phyloP scores from a whole-genome alignment of 495 filamentous ascomycete species.

The Penicillium psychrofluorescens region DNA sequence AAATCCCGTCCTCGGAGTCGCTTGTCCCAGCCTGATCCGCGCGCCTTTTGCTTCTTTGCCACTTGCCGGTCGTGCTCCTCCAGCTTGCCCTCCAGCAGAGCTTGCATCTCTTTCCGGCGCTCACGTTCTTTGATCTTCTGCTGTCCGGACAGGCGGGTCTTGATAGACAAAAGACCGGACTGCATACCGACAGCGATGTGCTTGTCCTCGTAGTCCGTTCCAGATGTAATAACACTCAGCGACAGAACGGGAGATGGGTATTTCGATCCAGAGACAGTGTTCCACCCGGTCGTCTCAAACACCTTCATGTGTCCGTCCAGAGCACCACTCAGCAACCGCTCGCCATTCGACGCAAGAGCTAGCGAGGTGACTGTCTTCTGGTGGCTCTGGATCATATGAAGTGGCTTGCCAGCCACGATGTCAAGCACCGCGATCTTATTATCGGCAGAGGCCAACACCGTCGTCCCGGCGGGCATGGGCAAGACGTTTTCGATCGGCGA shows the following conservation, averaged over 20 bases:
- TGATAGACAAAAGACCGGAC: conserved; percentile 79
- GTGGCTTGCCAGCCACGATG: conserved; percentile 80
- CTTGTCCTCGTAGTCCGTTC: conserved; percentile 62
- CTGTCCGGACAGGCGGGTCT: conserved; percentile 76
- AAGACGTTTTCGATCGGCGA: conserved; percentile 81
- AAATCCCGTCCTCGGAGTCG: conserved; percentile 70
- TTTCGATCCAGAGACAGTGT: conserved; percentile 84
- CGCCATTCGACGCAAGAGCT: conserved; percentile 64
- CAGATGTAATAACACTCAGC: conserved; percentile 62
- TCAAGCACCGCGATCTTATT: conserved; percentile 92
- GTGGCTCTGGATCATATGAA: conserved; percentile 83
- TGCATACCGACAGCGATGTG: conserved; percentile 93
- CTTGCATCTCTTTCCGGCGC: conserved; percentile 77
- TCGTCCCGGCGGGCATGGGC: conserved; percentile 78
- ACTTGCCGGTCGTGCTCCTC: conserved; percentile 60
- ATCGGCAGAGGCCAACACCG: conserved; percentile 74
- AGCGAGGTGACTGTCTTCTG: conserved; percentile 95
- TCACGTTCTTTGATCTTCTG: conserved; percentile 73
- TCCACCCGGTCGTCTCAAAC: conserved; percentile 87
- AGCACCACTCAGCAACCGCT: conserved; percentile 74
- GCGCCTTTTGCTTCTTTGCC: conserved; percentile 58
- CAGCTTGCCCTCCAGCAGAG: conserved; percentile 68
- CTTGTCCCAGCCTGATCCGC: conserved; percentile 62
- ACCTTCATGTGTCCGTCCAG: conserved; percentile 96
- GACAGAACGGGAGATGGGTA: conserved; percentile 87